Conservation (phyloP, 805 yeast species). For the Starmerella cellae region DNA sequence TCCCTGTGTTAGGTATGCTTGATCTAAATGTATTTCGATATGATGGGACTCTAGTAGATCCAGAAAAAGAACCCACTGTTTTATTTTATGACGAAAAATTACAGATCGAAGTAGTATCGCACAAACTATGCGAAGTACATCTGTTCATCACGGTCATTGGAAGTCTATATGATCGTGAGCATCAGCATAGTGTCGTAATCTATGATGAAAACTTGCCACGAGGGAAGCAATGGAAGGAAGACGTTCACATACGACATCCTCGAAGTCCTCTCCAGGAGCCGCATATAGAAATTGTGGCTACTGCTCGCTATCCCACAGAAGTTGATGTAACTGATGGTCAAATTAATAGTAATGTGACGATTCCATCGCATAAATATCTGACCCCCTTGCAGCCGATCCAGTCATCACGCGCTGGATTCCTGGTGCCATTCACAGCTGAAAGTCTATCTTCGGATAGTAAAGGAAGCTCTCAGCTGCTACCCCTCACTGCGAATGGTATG, state of each 20-base stretch:
- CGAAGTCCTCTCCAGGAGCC: constrained; percentile 18
- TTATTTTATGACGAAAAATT: constrained; percentile 18
- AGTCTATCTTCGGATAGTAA: background rate
- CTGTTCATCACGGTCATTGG: constrained; percentile 15
- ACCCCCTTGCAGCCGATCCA: constrained; percentile 10
- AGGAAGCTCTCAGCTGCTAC: background rate
- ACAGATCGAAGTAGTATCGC: constrained; percentile 3
- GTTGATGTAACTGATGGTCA: background rate
- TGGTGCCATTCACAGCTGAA: constrained; percentile 3
- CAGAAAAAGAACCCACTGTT: background rate
- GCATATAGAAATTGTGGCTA: constrained; percentile 14
- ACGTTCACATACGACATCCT: constrained; percentile 17
- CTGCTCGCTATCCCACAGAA: constrained; percentile 6
- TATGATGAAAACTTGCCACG: constrained; percentile 11
- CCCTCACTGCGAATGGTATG: background rate
- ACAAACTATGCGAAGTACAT: constrained; percentile 10
- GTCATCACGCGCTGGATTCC: background rate
- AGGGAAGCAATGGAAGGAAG: constrained; percentile 2
- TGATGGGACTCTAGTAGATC: constrained; percentile 8
- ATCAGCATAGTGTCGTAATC: constrained; percentile 13
- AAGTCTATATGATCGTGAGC: constrained; percentile 9
- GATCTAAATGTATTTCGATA: constrained; percentile 8
- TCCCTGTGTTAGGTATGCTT: constrained; percentile 1
- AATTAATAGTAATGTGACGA: background rate
- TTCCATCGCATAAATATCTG: background rate